Conservation (phyloP, 768 basidiomycete genomes). For the Tylopilus intermedius region DNA sequence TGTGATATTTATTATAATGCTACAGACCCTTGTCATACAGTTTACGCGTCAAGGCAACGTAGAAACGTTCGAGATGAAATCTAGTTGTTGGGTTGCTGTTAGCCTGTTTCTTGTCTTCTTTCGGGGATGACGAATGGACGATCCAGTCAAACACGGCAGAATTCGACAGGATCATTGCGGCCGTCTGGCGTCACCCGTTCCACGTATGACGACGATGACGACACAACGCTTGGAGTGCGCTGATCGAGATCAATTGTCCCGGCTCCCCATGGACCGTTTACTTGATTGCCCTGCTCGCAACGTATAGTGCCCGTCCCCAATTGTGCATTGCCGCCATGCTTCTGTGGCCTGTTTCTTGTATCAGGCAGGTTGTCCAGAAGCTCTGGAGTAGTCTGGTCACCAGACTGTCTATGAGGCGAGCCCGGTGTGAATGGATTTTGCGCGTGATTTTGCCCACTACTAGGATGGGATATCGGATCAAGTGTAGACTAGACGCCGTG, state of each 20-base stretch:
- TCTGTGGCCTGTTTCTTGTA: too few species aligned
- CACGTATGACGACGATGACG: neutral
- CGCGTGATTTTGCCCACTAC: too few species aligned
- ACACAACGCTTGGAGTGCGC: neutral
- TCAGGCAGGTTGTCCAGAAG: too few species aligned
- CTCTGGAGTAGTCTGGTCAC: too few species aligned
- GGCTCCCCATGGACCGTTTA: too few species aligned
- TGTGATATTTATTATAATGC: neutral
- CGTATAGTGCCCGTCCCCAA: too few species aligned
- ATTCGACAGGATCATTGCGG: constrained; percentile 49
- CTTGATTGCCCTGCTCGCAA: too few species aligned
- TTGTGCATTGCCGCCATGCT: too few species aligned
- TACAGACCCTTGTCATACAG: constrained; percentile 89
- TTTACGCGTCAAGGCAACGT: constrained; percentile 82
- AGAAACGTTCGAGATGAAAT: constrained; percentile 82
- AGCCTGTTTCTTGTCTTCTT: constrained; percentile 21
- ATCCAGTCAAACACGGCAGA: constrained; percentile 79
- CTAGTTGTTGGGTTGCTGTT: constrained; percentile 57
- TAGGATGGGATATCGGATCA: constrained; percentile 1
- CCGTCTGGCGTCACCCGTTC: constrained; percentile 26
- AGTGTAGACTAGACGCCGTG: neutral
- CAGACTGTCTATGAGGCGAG: too few species aligned
- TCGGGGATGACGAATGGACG: constrained; percentile 39
- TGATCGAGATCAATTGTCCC: too few species aligned
- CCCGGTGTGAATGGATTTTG: too few species aligned